phyloP scores from a whole-genome alignment of 306 rosid species.

The Ammopiptanthus mongolicus region DNA sequence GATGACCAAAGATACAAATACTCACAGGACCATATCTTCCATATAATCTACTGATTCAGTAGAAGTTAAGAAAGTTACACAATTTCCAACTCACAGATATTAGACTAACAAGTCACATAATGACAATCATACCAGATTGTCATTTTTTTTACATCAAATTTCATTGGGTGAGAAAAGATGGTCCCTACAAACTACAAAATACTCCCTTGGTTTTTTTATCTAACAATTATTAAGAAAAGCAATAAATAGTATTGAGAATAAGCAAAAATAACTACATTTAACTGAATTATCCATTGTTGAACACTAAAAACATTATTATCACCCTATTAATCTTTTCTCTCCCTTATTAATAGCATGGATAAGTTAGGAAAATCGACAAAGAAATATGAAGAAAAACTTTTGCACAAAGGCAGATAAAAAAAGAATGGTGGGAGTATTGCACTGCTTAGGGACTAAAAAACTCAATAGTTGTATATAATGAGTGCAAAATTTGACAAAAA shows the following conservation, averaged over 20 bases:
- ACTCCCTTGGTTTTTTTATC: neutral
- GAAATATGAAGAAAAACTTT: no score
- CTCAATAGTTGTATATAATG: neutral
- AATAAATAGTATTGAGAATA: neutral
- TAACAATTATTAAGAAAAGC: neutral
- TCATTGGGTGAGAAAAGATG: neutral
- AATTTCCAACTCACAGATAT: neutral
- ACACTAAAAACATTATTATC: no score
- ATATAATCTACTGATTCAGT: neutral
- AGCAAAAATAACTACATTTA: neutral
- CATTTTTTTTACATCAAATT: neutral
- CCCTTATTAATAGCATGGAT: no score
- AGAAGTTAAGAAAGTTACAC: neutral
- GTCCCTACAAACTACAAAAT: neutral
- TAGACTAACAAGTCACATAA: neutral
- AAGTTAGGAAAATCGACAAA: neutral
- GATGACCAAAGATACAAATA: neutral
- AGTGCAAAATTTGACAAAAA: neutral
- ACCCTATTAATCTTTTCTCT: neutral
- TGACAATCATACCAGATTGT: neutral
- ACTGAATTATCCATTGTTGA: neutral
- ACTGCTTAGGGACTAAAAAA: neutral
- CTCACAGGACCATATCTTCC: neutral
- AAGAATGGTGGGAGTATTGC: no score
- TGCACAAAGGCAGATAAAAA: no score